Base-by-base conservation (phyloP, 108 stramenopile genomes). In the Nitzschia sp. region DNA sequence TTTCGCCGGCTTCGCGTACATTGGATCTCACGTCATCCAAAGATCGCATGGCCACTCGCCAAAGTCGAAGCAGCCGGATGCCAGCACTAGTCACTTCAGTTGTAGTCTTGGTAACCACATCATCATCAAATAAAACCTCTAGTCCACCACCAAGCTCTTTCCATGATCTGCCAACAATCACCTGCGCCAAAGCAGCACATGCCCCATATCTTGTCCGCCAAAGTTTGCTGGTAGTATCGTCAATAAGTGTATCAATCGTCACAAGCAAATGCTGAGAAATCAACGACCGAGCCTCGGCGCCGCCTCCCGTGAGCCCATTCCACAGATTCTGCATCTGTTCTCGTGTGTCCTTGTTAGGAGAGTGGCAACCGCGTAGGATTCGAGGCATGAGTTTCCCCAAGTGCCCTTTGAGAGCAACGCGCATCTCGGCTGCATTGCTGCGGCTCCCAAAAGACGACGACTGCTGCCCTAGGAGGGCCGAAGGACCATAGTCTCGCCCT, bases 121-220 rank as follows among this genome's bases (percentile, higher is more conserved):
- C 79, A 53, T 77, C 87, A 26, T 92, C 89, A 29, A 88, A 82
- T 31, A 90, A 51, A 26, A 88, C 78, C 17, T 84, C 71, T 9
- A 47, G 75, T 0, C 94, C 94, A 19, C 89, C 91, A 54, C 94
- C 94, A 13, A 95, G 78, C 4, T 88, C 85, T 1, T 59, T 46
- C 94, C 94, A 95, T 15, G 82, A 86, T 28, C 94, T 76, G 1
- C 91, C 94, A 48, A 91, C 88, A 65, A 92, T 87, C 11, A 95
- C 71, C 38, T 95, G 87, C 53, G 85, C 70, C 3, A 95, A 71
- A 6, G 94, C 94, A 26, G 88, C 87, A 66, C 82, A 85, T 8
- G 89, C 88, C 47, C 89, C 94, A 8, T 75, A 82, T 17, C 93
- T 71, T 25, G 89, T 78, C 58, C 89, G 76, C 94, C 94, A 95